Evolutionary conservation across 2,329 filamentous ascomycete genomes (phyloP).

Genomic region (Cordyceps pruinosa): DNA sequence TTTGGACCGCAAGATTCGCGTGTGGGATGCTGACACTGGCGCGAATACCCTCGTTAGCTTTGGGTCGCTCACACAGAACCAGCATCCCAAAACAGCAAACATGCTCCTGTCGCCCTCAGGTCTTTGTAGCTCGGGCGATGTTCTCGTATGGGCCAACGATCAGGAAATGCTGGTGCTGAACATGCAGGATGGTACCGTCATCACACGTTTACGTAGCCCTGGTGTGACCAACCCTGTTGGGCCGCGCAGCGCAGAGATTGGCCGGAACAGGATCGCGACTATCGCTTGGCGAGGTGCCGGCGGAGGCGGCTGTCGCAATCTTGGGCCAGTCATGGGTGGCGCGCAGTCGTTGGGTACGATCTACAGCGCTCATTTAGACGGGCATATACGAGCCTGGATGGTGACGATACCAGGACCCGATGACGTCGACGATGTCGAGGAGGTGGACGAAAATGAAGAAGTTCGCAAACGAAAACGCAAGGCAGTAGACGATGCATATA

Average conservation of each 20-base stretch:
- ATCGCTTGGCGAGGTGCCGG: conserved; percentile 61
- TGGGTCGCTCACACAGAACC: conserved; percentile 73
- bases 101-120: conserved; percentile 58
- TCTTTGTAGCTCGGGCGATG: conserved; percentile 50
- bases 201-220: conserved; percentile 64
- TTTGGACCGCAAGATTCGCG: conserved; percentile 75
- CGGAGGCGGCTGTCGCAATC: conserved; percentile 51
- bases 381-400: conserved; percentile 74
- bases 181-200: conserved; percentile 65
- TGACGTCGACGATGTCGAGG: conserved; percentile 41
- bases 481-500: conserved; percentile 72
- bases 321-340: conserved; percentile 55
- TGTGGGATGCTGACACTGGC: conserved; percentile 77
- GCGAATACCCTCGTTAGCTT: conserved; percentile 87
- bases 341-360: conserved; percentile 48
- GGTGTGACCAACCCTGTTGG: conserved; percentile 42
- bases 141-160: conserved; percentile 76
- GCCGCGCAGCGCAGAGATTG: conserved; percentile 41
- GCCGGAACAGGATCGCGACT: conserved; percentile 62
- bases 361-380: conserved; percentile 79
- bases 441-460: conserved; percentile 35
- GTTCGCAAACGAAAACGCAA: conserved; percentile 60
- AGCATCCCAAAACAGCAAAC: conserved; percentile 51
- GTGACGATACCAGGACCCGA: conserved; percentile 49
- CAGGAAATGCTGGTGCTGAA: conserved; percentile 75